A percentile compares a stretch with the other conserved stretches of the same genome.
Conservation (phyloP, 108 stramenopile species). For the Conticribra weissflogii region DNA sequence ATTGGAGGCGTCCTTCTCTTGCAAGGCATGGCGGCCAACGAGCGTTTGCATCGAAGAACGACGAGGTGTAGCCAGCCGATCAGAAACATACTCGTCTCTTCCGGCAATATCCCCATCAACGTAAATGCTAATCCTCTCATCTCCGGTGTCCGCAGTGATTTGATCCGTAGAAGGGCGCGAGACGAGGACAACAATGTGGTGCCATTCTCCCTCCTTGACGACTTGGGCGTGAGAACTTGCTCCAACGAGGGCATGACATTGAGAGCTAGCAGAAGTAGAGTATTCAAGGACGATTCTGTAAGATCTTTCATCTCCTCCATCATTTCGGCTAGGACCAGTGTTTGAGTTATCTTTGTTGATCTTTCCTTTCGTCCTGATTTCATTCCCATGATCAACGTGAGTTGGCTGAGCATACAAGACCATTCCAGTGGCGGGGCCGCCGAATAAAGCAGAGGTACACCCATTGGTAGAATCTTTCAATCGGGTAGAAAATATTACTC, state of each 20-base stretch:
- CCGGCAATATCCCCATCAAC: slow-evolving; percentile 33
- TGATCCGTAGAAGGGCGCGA: background rate
- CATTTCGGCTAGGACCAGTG: too few species aligned
- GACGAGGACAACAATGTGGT: slow-evolving; percentile 31
- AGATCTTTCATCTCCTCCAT: background rate
- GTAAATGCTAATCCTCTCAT: slow-evolving; percentile 38
- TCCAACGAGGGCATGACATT: slow-evolving; percentile 22
- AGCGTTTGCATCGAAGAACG: slow-evolving; percentile 2
- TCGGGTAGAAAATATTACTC: slow-evolving; percentile 37
- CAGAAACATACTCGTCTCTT: slow-evolving; percentile 20
- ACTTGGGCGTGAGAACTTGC: slow-evolving; percentile 10
- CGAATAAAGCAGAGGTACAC: slow-evolving; percentile 35
- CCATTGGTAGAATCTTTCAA: slow-evolving; percentile 10
- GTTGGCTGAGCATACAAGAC: slow-evolving; percentile 43
- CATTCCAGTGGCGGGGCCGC: slow-evolving; percentile 17
- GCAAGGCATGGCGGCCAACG: slow-evolving; percentile 18
- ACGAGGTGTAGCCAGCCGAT: slow-evolving; percentile 6
- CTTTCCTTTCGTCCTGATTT: too few species aligned
- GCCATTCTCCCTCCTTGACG: slow-evolving; percentile 34
- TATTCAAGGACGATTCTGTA: slow-evolving; percentile 36
- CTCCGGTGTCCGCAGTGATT: slow-evolving; percentile 6
- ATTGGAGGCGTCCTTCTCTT: background rate
- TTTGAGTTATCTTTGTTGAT: too few species aligned
- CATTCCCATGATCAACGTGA: background rate
- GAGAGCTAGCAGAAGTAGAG: slow-evolving; percentile 5